Conservation (phyloP, 345 rosid species). For the Bruguiera sexangula region DNA sequence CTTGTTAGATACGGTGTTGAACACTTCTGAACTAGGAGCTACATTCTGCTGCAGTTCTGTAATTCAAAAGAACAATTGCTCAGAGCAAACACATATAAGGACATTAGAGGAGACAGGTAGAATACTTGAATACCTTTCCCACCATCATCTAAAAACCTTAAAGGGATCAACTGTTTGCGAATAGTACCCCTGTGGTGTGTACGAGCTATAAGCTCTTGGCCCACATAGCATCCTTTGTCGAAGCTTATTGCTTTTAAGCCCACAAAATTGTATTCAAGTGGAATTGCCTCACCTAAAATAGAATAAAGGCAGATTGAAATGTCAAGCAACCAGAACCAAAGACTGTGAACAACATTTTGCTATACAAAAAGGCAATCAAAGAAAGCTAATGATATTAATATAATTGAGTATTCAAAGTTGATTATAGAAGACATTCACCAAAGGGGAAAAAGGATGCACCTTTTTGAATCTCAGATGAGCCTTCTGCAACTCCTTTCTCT, state of each 20-base stretch:
- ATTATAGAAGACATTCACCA: neutral
- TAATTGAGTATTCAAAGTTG: neutral
- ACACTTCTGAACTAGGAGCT: constrained; percentile 61
- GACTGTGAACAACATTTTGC: neutral
- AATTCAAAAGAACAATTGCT: constrained; percentile 5
- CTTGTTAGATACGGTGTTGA: constrained; percentile 52
- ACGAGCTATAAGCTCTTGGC: constrained; percentile 94
- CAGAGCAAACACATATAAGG: neutral
- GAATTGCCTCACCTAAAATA: constrained; percentile 75
- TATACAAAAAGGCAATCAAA: neutral
- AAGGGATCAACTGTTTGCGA: constrained; percentile 76
- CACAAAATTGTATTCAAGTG: constrained; percentile 77
- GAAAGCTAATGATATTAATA: neutral
- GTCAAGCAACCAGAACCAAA: neutral
- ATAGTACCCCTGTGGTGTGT: constrained; percentile 87
- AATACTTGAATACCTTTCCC: constrained; percentile 49
- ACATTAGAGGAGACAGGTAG: neutral
- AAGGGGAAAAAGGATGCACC: constrained; percentile 35
- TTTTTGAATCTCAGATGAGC: constrained; percentile 81
- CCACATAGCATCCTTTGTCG: constrained; percentile 93
- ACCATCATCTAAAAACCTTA: constrained; percentile 47
- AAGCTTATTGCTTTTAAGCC: constrained; percentile 92
- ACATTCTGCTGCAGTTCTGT: constrained; percentile 59
- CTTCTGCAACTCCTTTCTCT: constrained; percentile 87
- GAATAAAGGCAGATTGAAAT: neutral